Base-by-base conservation (phyloP, 768 basidiomycete species). In the Tulasnella sp. region DNA sequence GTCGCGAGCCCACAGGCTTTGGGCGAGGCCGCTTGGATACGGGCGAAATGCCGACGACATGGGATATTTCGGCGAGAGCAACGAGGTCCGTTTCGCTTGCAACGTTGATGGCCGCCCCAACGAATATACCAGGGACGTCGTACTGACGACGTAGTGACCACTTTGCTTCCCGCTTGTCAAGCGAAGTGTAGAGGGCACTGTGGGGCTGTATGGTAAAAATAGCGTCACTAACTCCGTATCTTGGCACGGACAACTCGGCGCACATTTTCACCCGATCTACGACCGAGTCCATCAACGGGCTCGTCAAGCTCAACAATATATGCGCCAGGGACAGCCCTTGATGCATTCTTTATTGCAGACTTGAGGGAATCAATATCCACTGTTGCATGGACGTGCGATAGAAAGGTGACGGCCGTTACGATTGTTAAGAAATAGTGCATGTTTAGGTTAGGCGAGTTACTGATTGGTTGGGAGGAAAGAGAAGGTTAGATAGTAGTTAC, bases 281-380 rank as follows among this genome's bases (percentile, higher is more conserved):
- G n/a, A 12, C 46, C 41, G 31, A 77, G 76, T 18, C 24, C 31
- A 24, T 50, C 58, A 8, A 69, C 41, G 18, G 46, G 76, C n/a
- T 58, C 50, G 16, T 77, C 74, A 18, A 77, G 48, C 76, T 77
- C 76, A 18, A 77, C 76, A 46, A 77, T 60, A 34, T 77, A 77
- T 14, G 50, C 58, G 18, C 58, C 76, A 54, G 76, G 50, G 1
- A 60, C 76, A 16, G 50, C 34, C 20, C 60, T 34, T n/a, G 58
- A 24, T 28, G 18, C 41, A 9, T 42, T 31, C 14, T 44, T 34
- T 31, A 24, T 28, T 22, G 18, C 14, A 20, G 46, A 42, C 40
- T 69, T 69, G 34, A 75, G 24, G 6, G 76, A 40, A 34, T n/a
- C 34, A 24, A 77, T 14, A n/a, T 77, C 76, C 16, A 77, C 76